Conservation (phyloP, 441 rosid genomes). For the Populus trichocarpa region DNA sequence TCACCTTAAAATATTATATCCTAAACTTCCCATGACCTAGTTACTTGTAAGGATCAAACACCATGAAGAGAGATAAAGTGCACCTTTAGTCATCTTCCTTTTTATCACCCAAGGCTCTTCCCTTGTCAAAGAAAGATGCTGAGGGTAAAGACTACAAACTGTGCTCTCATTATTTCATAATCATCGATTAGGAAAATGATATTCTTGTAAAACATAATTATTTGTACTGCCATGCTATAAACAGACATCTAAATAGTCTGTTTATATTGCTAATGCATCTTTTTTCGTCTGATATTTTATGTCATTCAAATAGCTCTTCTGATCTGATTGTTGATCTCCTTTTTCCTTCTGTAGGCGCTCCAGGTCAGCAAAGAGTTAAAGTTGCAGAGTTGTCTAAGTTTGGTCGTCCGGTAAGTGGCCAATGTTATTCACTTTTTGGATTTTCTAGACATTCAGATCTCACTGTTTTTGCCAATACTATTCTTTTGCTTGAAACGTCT, state of each 20-base stretch:
- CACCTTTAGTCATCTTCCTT: neutral
- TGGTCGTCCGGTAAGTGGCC: constrained; percentile 74
- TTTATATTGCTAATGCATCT: neutral
- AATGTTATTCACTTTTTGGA: neutral
- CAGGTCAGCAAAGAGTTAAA: constrained; percentile 68
- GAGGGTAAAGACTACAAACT: neutral
- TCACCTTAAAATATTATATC: neutral
- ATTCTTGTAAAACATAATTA: neutral
- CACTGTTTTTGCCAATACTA: neutral
- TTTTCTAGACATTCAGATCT: neutral
- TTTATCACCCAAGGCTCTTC: neutral
- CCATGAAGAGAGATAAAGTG: neutral
- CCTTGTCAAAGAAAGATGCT: neutral
- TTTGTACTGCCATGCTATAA: neutral
- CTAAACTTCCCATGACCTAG: neutral
- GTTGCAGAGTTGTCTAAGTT: constrained; percentile 68
- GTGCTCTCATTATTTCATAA: neutral
- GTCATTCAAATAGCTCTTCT: neutral
- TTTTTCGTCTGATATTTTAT: neutral
- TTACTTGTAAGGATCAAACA: neutral
- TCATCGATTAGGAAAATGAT: neutral
- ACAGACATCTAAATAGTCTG: neutral
- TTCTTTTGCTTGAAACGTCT: neutral
- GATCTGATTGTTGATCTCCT: constrained; percentile 1
- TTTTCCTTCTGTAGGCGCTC: constrained; percentile 43